Base-by-base conservation (phyloP, 2,329 filamentous ascomycete genomes). In the Sordariomycetes sp. region DNA sequence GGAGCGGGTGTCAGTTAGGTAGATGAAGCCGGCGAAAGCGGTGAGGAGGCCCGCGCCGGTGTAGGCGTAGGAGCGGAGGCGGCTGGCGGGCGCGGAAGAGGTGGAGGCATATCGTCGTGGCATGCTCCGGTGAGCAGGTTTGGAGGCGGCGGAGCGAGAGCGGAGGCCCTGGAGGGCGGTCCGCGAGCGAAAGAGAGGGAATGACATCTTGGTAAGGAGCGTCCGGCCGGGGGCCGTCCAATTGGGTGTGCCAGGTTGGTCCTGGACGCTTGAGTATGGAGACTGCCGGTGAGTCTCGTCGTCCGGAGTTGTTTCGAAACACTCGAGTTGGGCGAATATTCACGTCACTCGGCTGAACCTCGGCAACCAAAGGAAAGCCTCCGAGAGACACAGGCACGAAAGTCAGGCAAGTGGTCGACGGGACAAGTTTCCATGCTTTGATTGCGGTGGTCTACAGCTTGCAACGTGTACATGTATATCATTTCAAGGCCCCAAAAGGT, bases 1-100 rank as follows among this genome's bases (percentile, higher is more conserved):
- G 50, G 87, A 84, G 61, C 88, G 78, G 7, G 87, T 90, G 69
- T 91, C 88, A 58, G 87, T 90, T n/a, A 76, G 72, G 67, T 90
- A 90, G 62, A 88, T 71, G 69, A 87, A 90, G 51, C 76, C 72
- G 53, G 78, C 72, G 2, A 74, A 67, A 3, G 73, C 70, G 8
- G 72, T 73, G 8, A 79, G 59, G 16, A 72, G 71, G 28, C 72
- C 69, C 10, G 72, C 70, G 34, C 73, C 68, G 54, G 74, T 68
- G 60, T 75, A 75, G 24, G 77, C 61, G 25, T 73, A 60, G 10
- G 70, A 66, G 61, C 73, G 76, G 54, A 70, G 59, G 32, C 68
- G 64, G 48, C 71, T 69, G 40, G 66, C 61, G 52, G 66, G 60
- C 20, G 65, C 64, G 20, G 71, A 65, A 18, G 62, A 51, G 20